phyloP scores from a whole-genome alignment of 2,329 filamentous ascomycete genomes.

The Trichoderma sp. region DNA sequence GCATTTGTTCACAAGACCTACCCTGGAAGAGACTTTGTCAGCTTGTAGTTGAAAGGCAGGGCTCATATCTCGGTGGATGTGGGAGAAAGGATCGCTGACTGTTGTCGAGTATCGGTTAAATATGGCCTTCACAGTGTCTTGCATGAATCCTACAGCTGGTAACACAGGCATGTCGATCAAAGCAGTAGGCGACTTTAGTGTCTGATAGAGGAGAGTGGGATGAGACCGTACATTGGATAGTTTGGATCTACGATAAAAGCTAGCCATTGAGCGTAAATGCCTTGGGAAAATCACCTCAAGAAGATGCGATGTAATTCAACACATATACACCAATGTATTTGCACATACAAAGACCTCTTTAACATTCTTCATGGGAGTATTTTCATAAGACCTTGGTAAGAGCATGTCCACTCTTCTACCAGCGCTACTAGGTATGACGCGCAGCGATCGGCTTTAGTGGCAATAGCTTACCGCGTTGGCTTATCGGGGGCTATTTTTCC shows the following conservation, averaged over 20 bases:
- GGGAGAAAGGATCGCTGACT: too few species aligned
- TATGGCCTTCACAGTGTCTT: too few species aligned
- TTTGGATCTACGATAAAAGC: background rate
- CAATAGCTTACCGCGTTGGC: background rate
- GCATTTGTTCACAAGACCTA: background rate
- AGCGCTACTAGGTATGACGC: background rate
- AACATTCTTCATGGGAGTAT: background rate
- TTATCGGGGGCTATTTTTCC: background rate
- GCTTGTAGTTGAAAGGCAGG: background rate
- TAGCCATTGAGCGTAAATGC: background rate
- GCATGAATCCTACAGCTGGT: too few species aligned
- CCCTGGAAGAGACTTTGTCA: background rate
- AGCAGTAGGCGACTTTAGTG: too few species aligned
- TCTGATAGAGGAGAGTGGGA: too few species aligned
- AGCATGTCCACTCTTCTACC: background rate
- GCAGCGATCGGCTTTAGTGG: background rate
- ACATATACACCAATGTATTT: background rate
- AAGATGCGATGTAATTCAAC: too few species aligned
- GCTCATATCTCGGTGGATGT: background rate
- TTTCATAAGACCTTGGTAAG: background rate
- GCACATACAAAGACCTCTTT: background rate
- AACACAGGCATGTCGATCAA: too few species aligned
- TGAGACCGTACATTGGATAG: too few species aligned
- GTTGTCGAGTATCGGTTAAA: too few species aligned
- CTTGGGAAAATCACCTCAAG: too few species aligned